Percentiles rank a stretch among this genome's conserved stretches.
Conservation (phyloP, 257 asterid genomes). For the Solanum infundibuliforme region DNA sequence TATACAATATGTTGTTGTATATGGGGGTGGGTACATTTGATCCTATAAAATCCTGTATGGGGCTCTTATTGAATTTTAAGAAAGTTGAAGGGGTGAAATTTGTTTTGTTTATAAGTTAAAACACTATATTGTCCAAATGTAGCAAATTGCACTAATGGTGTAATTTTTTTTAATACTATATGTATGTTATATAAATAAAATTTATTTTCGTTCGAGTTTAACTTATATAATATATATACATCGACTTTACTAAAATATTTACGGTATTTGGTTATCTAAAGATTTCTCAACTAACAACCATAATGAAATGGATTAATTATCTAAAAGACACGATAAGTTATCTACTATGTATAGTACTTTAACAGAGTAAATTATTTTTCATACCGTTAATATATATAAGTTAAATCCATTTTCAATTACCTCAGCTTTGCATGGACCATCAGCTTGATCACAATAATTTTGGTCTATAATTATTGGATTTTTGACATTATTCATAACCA, state of each 20-base stretch:
- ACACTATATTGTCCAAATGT: neutral
- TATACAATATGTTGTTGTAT: neutral
- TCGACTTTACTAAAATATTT: neutral
- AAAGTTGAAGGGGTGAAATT: neutral
- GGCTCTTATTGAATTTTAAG: neutral
- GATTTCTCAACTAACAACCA: neutral
- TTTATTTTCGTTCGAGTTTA: neutral
- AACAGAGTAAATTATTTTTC: neutral
- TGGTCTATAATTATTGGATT: slow-evolving; percentile 67
- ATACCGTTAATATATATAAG: neutral
- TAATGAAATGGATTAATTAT: neutral
- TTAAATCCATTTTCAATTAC: slow-evolving; percentile 12
- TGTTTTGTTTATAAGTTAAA: neutral
- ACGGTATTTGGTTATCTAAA: no score
- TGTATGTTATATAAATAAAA: neutral
- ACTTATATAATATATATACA: neutral
- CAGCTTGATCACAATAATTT: slow-evolving; percentile 36
- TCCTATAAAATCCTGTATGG: neutral
- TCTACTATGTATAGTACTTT: neutral
- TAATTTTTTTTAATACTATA: neutral
- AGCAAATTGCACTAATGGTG: neutral
- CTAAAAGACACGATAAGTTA: neutral
- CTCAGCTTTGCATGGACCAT: slow-evolving; percentile 25
- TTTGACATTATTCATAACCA: slow-evolving; percentile 36
- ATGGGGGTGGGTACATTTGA: neutral